These are phyloP conservation scores for Coemansia sp. DNA, from an alignment of 192 early-diverging fungal species.

Conservation along the genomic window DNA sequence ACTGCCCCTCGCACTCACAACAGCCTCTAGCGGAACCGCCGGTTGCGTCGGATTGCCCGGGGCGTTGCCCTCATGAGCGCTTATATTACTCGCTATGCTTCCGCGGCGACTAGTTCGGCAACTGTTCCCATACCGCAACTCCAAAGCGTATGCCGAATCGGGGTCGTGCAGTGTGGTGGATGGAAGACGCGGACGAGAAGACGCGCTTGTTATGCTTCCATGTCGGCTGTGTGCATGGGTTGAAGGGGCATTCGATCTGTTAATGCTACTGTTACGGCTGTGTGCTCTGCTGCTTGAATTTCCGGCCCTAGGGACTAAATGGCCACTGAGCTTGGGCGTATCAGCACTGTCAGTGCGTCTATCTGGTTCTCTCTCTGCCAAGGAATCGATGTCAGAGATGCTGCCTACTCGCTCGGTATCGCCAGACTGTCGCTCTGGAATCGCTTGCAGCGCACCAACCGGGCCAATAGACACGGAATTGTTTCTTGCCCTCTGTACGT, in stretches of 20 bases:
- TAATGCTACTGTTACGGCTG: slow-evolving; percentile 29
- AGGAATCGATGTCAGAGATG: neutral
- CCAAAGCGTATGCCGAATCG: neutral
- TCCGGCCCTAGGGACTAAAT: neutral
- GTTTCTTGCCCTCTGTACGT: slow-evolving; percentile 21
- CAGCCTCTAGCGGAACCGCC: slow-evolving; percentile 30
- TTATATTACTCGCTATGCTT: slow-evolving; percentile 39
- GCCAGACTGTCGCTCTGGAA: slow-evolving; percentile 26
- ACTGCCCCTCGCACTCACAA: slow-evolving; percentile 39
- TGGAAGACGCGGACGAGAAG: slow-evolving; percentile 1
- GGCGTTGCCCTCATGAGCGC: slow-evolving; percentile 30
- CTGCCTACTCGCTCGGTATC: slow-evolving; percentile 4
- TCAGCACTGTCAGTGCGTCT: neutral
- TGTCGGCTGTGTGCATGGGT: slow-evolving; percentile 45
- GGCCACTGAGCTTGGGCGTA: neutral
- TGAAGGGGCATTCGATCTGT: slow-evolving; percentile 15
- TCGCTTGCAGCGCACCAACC: slow-evolving; percentile 19
- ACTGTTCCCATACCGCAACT: slow-evolving; percentile 5
- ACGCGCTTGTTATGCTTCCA: slow-evolving; percentile 33
- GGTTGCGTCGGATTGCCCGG: slow-evolving; percentile 29
- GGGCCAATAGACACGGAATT: slow-evolving; percentile 33
- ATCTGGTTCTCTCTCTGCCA: neutral
- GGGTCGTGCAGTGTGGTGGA: slow-evolving; percentile 6
- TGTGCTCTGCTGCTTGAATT: slow-evolving; percentile 20
- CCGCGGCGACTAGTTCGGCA: slow-evolving; percentile 28